Evolutionary conservation across 306 rosid genomes (phyloP).

Genomic region (Quercus cerris): DNA sequence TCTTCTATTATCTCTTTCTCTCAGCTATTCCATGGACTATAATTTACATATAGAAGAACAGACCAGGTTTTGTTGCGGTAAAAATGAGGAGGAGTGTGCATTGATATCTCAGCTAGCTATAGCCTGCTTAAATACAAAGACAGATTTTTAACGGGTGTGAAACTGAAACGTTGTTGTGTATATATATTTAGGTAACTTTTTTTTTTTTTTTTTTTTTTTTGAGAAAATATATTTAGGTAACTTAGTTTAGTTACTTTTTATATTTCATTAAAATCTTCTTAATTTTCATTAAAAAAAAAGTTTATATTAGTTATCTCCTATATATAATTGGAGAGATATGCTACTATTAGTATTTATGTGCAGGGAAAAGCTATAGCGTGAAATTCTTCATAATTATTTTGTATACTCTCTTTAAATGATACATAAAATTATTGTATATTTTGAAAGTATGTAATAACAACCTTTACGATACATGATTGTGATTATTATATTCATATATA

Average conservation of each 20-base stretch:
- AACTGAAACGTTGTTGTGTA: not conserved
- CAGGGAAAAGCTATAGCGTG: not conserved
- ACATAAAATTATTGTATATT: too few relatives aligned
- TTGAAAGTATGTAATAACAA: too few relatives aligned
- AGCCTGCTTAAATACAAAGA: not conserved
- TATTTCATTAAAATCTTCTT: not conserved
- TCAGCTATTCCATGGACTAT: not conserved
- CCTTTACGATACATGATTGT: accelerated
- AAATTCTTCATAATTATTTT: too few relatives aligned
- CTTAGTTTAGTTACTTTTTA: too few relatives aligned
- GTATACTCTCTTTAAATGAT: too few relatives aligned
- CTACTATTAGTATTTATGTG: too few relatives aligned
- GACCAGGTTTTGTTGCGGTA: not conserved
- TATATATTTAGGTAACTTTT: too few relatives aligned
- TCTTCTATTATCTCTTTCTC: not conserved
- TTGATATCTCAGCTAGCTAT: not conserved
- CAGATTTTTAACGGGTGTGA: not conserved
- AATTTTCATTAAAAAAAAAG: too few relatives aligned
- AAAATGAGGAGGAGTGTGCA: not conserved
- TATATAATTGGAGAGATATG: not conserved
- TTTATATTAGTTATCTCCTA: too few relatives aligned
- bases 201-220: too few relatives aligned
- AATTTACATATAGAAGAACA: not conserved
- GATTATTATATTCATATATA: too few relatives aligned
- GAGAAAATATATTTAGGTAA: too few relatives aligned